Conservation (phyloP, 1,284 basidiomycete genomes). For the Thecaphora thlaspeos region DNA sequence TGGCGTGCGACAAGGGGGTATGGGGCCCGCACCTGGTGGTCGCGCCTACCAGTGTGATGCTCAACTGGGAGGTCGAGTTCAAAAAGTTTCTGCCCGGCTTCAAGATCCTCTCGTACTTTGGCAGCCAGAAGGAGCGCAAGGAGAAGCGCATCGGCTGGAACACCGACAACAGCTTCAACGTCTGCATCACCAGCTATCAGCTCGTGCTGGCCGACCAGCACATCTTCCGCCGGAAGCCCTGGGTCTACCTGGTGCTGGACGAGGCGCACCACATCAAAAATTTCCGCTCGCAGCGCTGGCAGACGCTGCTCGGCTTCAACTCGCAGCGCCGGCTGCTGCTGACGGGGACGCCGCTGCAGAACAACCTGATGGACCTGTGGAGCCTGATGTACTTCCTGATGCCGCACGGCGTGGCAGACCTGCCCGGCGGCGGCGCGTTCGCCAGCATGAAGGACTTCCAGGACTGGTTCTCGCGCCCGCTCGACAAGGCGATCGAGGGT, state of each 20-base stretch:
- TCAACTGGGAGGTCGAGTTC: constrained; percentile 99
- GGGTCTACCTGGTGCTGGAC: constrained; percentile 95
- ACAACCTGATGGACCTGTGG: constrained; percentile 94
- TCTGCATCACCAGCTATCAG: constrained; percentile 93
- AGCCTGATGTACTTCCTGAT: constrained; percentile 91
- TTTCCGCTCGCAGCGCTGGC: constrained; percentile 93
- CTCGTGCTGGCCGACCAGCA: constrained; percentile 85
- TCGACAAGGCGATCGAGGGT: constrained; percentile 90
- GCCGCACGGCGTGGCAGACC: constrained; percentile 66
- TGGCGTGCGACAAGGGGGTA: constrained; percentile 89
- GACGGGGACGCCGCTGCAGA: constrained; percentile 92
- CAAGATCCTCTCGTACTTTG: constrained; percentile 87
- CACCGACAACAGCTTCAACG: constrained; percentile 87
- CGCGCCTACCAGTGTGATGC: constrained; percentile 88
- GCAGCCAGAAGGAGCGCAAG: constrained; percentile 84
- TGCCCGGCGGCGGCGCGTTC: constrained; percentile 68
- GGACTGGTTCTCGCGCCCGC: constrained; percentile 84
- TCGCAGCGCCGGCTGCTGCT: constrained; percentile 82
- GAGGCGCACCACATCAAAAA: constrained; percentile 99
- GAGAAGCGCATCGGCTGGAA: constrained; percentile 93
- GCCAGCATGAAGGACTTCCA: constrained; percentile 91
- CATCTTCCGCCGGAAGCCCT: constrained; percentile 89
- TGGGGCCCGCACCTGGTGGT: constrained; percentile 97
- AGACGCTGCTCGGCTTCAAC: constrained; percentile 88
- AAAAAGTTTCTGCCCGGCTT: constrained; percentile 96